phyloP scores from a whole-genome alignment of 768 basidiomycete species.

The Xerocomus potaroensis region DNA sequence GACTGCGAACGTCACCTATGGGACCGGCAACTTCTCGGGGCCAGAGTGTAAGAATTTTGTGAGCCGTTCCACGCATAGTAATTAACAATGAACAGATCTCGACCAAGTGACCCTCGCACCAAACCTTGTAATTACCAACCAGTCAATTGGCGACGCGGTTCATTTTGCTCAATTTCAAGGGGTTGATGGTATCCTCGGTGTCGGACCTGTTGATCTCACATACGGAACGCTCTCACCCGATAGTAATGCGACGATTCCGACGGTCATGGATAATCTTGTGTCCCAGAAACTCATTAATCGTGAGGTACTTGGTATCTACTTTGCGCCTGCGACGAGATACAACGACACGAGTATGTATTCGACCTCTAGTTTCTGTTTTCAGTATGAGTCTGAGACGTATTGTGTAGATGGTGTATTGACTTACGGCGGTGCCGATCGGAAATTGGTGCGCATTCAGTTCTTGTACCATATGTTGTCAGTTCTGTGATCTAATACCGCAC shows the following conservation, averaged over 20 bases:
- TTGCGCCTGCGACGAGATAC: background rate
- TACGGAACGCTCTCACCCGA: background rate
- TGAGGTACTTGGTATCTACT: background rate
- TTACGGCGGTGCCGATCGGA: background rate
- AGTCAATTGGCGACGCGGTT: background rate
- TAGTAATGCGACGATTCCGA: background rate
- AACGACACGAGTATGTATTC: background rate
- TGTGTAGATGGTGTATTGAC: background rate
- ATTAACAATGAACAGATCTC: background rate
- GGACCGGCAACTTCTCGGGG: background rate
- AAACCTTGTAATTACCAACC: background rate
- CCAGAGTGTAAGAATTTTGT: background rate
- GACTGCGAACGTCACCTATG: background rate
- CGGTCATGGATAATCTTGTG: background rate
- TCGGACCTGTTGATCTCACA: background rate
- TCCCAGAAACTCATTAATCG: background rate
- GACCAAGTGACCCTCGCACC: constrained; percentile 1
- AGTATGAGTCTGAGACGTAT: background rate
- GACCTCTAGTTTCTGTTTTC: no score
- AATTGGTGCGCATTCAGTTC: background rate
- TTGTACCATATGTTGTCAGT: background rate
- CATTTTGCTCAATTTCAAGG: background rate
- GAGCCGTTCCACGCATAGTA: no score
- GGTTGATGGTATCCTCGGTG: background rate
- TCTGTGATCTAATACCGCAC: background rate